These are phyloP conservation scores for Leptomonas seymouri DNA, from an alignment of 208 protist species.

Conservation along the genomic window DNA sequence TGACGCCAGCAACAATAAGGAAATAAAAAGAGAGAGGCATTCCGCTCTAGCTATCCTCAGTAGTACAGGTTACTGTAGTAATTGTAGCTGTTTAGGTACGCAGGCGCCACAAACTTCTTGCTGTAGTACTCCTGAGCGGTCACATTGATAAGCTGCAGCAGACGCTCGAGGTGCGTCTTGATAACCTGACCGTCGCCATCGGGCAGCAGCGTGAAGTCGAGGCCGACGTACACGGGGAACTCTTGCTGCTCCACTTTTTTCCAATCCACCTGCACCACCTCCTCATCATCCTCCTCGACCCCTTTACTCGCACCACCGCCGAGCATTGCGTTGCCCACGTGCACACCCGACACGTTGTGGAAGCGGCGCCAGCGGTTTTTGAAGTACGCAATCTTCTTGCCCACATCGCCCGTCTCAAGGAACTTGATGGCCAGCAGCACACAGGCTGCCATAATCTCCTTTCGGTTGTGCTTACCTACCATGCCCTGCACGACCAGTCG, in stretches of 20 bases:
- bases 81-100: constrained; percentile 56
- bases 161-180: constrained; percentile 69
- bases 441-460: constrained; percentile 66
- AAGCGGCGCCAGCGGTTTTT: constrained; percentile 60
- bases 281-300: constrained; percentile 64
- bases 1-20: too few relatives aligned
- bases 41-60: constrained; percentile 3
- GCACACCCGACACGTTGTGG: constrained; percentile 36
- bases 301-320: constrained; percentile 40
- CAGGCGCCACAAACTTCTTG: constrained; percentile 64
- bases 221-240: constrained; percentile 81
- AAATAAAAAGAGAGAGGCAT: too few relatives aligned
- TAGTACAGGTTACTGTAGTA: constrained; percentile 66
- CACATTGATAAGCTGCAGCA: constrained; percentile 81
- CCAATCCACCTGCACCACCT: constrained; percentile 61
- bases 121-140: constrained; percentile 86
- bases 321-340: constrained; percentile 32
- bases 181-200: constrained; percentile 66
- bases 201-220: constrained; percentile 85
- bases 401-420: constrained; percentile 77
- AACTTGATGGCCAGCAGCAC: constrained; percentile 86
- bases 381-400: constrained; percentile 75
- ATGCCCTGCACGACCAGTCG: constrained; percentile 76
- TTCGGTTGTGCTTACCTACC: constrained; percentile 83
- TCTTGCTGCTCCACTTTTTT: constrained; percentile 66